Base-by-base conservation (phyloP, 768 basidiomycete species). In the Lactarius quietus region DNA sequence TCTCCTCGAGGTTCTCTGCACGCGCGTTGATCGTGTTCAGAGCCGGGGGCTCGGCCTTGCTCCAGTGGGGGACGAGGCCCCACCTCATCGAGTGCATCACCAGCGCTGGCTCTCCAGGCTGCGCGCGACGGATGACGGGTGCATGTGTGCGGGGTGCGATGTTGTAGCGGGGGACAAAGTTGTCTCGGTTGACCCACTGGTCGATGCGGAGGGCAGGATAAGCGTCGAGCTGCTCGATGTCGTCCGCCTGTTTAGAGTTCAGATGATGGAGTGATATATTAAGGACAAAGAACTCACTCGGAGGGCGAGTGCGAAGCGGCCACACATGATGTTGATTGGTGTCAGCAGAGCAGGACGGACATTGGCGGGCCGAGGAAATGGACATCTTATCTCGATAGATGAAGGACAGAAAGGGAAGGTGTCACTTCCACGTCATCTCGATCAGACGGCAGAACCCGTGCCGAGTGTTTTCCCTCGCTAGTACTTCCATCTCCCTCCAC, bases 21-120 rank as follows among this genome's bases (percentile, higher is more conserved):
- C 94, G 86, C 0, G 95, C 95, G 69, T 98, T 98, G 66, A 92
- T 96, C 0, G 95, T 97, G 70, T 84, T 92, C 48, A 94, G 76
- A 0, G 80, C 79, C 57, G 83, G 84, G 67, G 88, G 85, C 68
- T 95, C 91, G 61, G 83, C 78, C 72, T 92, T 92, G 72, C 81
- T 84, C 88, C 88, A 95, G 73, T 90, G 86, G 1, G 92, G 93
- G 2, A 94, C 84, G 1, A 95, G 79, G 8, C 95, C 95, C 95
- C 95, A 98, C 64, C 82, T 87, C 92, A 93, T 93, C 0, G 89
- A 88, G 39, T 92, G 90, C 67, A 95, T 73, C 28, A 89, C 77
- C 23, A 87, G 75, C 15, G 74, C 35, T n/a, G 71, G 14, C 39
- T 70, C 52, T 35, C 66, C 62, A 10, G 60, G 59, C 23, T 62